Base-by-base conservation (phyloP, 2,329 filamentous ascomycete genomes). In the Chaetomiaceae sp. region DNA sequence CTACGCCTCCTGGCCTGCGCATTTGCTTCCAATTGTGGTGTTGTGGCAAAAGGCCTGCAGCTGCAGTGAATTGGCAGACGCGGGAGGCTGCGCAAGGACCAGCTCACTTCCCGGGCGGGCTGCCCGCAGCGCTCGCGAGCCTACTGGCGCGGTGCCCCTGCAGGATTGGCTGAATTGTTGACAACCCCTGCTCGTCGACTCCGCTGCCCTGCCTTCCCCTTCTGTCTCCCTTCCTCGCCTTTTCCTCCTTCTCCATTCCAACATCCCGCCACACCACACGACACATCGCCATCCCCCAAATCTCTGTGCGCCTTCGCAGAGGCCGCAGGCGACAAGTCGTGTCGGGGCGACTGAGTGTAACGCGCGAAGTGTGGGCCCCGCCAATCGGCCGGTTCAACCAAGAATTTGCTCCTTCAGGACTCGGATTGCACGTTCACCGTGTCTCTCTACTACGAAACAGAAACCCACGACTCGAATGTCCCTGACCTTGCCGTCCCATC, bases 261-360 rank as follows among this genome's bases (percentile, higher is more conserved):
- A 46, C n/a, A n/a, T 33, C 33, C 58, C 46, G 42, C 58, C 53
- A 55, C 59, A 55, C 54, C 53, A 49, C 53, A 55, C 58, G 48
- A 54, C 53, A 53, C 51, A 54, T 57, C 58, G 57, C 57, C 58
- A 59, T 55, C 54, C 48, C 56, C 46, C 53, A 55, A 53, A 46
- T 38, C 53, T 48, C 55, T 57, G 56, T 57, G 59, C 53, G 58
- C 56, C 59, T 54, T 53, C 54, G 44, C 36, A 46, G 54, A 57
- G 56, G 55, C 57, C 56, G 54, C 61, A 60, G 61, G 57, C 53
- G 59, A 59, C 58, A 54, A 60, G 57, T 53, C 53, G 55, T 57
- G 51, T 54, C 51, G 59, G 59, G 56, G 51, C 56, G 57, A 61
- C 48, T 51, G 54, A 58, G 48, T 47, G 54, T 38, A 51, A 25